These are phyloP conservation scores for Alisma plantagoaquatica DNA, from an alignment of 106 monocot species.

Conservation along the genomic window DNA sequence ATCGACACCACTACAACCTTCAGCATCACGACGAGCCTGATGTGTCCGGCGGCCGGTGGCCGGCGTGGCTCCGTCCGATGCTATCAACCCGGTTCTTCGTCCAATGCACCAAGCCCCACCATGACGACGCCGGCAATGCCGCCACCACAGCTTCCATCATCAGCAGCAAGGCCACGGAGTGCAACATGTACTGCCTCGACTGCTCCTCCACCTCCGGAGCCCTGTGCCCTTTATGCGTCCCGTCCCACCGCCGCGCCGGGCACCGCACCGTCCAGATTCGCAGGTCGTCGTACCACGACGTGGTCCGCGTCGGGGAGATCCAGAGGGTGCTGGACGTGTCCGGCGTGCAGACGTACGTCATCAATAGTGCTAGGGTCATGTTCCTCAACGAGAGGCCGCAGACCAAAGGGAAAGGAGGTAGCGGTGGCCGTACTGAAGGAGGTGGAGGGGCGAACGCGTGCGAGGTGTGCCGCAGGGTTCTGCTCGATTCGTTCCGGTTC, in stretches of 20 bases:
- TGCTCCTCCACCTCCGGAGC: constrained; percentile 3
- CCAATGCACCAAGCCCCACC: constrained; percentile 15
- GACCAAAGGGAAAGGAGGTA: constrained; percentile 2
- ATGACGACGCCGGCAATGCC: constrained; percentile 30
- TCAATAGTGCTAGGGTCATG: too few species aligned
- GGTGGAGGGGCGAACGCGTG: constrained; percentile 3
- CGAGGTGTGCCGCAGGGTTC: neutral
- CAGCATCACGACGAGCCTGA: too few species aligned
- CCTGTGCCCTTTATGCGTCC: constrained; percentile 3
- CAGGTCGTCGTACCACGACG: constrained; percentile 11
- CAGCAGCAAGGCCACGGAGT: neutral
- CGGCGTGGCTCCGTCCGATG: constrained; percentile 6
- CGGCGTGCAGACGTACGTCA: constrained; percentile 12
- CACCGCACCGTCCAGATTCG: constrained; percentile 4
- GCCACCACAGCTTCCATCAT: too few species aligned
- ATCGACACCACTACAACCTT: too few species aligned
- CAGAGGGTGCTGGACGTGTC: constrained; percentile 9
- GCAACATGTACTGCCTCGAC: constrained; percentile 16
- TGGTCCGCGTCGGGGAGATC: constrained; percentile 8
- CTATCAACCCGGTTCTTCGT: constrained; percentile 5
- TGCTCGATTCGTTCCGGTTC: constrained; percentile 8
- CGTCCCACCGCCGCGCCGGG: neutral
- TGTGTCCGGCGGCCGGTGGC: too few species aligned
- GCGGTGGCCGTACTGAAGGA: neutral
- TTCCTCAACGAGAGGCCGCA: too few species aligned